A percentile compares a stretch with the other conserved stretches of the same genome.
Evolutionary conservation across 108 stramenopile genomes (phyloP).

Genomic region (Stephanodiscus triporus): DNA sequence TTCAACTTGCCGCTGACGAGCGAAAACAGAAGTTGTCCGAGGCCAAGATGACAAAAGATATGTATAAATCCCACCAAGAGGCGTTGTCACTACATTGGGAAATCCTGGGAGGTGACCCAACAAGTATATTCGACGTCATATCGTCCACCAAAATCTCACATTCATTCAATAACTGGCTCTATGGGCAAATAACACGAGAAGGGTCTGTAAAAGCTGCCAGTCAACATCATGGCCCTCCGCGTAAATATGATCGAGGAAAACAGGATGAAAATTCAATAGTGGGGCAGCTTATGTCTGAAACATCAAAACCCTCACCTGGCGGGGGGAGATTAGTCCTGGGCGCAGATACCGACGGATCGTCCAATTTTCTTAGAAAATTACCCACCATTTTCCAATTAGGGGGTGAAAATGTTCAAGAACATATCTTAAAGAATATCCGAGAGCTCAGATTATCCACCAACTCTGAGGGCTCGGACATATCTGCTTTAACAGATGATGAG

Average conservation of each 20-base stretch:
- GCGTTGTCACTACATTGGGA: slow-evolving; percentile 20
- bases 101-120: background rate
- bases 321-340: background rate
- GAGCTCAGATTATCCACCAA: slow-evolving; percentile 1
- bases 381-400: slow-evolving; percentile 33
- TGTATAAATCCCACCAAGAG: slow-evolving; percentile 17
- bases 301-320: background rate
- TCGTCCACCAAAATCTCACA: background rate
- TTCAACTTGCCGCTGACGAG: background rate
- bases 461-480: background rate
- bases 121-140: background rate
- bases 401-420: background rate
- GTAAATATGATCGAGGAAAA: background rate
- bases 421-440: background rate
- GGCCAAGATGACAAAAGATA: slow-evolving; percentile 28
- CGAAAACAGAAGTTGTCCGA: slow-evolving; percentile 10
- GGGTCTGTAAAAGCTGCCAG: background rate
- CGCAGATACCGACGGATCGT: background rate
- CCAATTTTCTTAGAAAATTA: slow-evolving; percentile 9
- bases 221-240: background rate
- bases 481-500: background rate
- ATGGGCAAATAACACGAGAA: background rate
- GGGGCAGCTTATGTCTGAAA: background rate
- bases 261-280: background rate
- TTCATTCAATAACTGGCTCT: background rate